A percentile compares a stretch with the other conserved stretches of the same genome.
Evolutionary conservation across 176 grass and related monocot genomes (phyloP).

Genomic region (Bothriochloa decipiens): DNA sequence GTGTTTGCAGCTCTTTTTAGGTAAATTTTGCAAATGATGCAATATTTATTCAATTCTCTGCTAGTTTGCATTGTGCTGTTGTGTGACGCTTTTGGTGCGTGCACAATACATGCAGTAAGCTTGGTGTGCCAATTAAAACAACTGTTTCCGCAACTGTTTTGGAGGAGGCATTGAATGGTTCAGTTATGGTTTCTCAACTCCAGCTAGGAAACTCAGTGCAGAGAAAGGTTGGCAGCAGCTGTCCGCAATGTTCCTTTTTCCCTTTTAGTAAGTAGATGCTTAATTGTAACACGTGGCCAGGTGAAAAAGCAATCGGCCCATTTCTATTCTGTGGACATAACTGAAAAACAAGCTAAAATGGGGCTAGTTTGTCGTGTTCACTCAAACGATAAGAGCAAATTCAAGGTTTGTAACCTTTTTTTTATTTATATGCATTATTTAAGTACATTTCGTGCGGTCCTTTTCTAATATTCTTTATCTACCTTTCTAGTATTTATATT

Average conservation of each 20-base stretch:
- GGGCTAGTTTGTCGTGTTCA: constrained; percentile 89
- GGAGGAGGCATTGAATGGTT: constrained; percentile 95
- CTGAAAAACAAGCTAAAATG: constrained; percentile 74
- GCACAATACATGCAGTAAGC: constrained; percentile 61
- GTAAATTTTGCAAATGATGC: constrained; percentile 39
- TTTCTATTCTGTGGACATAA: constrained; percentile 92
- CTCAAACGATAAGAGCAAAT: constrained; percentile 94
- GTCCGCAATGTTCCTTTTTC: constrained; percentile 42
- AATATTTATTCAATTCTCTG: constrained; percentile 9
- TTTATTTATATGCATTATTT: not conserved
- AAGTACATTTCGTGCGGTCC: constrained; percentile 1
- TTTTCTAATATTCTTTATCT: constrained; percentile 10
- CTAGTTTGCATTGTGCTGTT: constrained; percentile 8
- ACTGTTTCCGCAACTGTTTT: constrained; percentile 95
- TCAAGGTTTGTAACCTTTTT: constrained; percentile 66
- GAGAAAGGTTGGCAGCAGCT: constrained; percentile 69
- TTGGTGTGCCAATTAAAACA: constrained; percentile 97
- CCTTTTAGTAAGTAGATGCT: constrained; percentile 30
- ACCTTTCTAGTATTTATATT: too few species aligned
- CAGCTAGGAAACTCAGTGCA: constrained; percentile 67
- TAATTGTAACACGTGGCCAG: constrained; percentile 57
- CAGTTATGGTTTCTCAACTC: constrained; percentile 71
- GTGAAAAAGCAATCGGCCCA: constrained; percentile 98
- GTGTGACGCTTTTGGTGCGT: not conserved
- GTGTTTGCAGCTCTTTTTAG: constrained; percentile 99